Base-by-base conservation (phyloP, 306 rosid genomes). In the Dicorynia guianensis region DNA sequence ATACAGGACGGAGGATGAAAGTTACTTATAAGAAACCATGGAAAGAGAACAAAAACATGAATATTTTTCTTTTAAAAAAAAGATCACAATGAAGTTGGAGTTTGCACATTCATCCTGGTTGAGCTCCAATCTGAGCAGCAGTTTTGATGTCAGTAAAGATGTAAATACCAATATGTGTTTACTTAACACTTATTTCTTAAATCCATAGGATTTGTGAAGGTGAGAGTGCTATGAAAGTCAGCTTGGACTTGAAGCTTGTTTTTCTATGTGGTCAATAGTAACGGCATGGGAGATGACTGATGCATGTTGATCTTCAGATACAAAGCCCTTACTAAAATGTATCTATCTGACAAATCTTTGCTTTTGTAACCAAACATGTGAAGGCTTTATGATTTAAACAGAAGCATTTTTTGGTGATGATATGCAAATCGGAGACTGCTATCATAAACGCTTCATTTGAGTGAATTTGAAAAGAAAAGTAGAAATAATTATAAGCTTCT, bases 161-260 rank as follows among this genome's bases (percentile, higher is more conserved):
- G 48, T 42, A 20, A 14, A 80, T 43, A 57, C 48, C 56, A 63
- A 47, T 71, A 6, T 7, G 19, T 7, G 14, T 61, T 36, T 47
- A 46, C 44, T 10, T 42, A 18, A n/a, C n/a, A n/a, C n/a, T n/a
- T n/a, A n/a, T 67, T 13, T 43, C 54, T 34, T 67, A 33, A 43
- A 54, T 33, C 12, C 8, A 30, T 63, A 4, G 46, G 48, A 52
- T 63, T 14, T 40, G 57, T 38, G 46, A 8, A 42, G 43, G 13
- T 38, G 52, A 42, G 50, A 5, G 68, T 55, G 67, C 63, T 55
- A 38, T 69, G 40, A 63, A n/a, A 69, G 17, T 63, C 13, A 63
- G 25, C n/a, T n/a, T n/a, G n/a, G n/a, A 30, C 50, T 40, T 82
- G 83, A 63, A 62, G 63, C 52, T 56, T 69, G 49, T 69, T 75